These are phyloP conservation scores for Nicotiana tomentosiformis DNA, from an alignment of 257 asterid genomes.

Conservation along the genomic window DNA sequence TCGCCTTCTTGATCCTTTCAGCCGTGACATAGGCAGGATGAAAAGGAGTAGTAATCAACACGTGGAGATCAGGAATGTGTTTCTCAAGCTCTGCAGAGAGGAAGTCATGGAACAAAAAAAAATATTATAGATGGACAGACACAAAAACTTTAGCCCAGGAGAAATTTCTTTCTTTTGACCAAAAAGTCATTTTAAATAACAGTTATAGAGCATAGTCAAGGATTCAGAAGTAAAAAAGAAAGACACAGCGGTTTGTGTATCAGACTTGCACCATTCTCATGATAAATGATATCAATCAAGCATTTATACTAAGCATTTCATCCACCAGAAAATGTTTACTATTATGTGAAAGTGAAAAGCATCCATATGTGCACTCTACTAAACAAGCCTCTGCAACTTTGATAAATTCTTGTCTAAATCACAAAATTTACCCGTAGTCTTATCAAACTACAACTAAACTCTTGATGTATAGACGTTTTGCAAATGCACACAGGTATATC, in stretches of 20 bases:
- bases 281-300: background rate
- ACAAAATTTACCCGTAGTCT: background rate
- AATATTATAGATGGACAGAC: background rate
- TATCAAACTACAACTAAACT: background rate
- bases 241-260: background rate
- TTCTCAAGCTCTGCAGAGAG: constrained; percentile 80
- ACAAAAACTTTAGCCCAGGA: background rate
- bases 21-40: constrained; percentile 98
- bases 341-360: background rate
- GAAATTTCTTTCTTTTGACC: background rate
- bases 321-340: background rate
- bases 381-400: background rate
- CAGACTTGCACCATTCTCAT: background rate
- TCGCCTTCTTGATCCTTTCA: constrained; percentile 92
- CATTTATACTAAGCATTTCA: background rate
- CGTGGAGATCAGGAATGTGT: constrained; percentile 89
- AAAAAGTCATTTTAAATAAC: background rate
- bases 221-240: background rate
- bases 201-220: background rate
- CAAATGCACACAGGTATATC: background rate
- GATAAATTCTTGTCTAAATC: background rate
- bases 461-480: background rate
- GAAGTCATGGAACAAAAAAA: constrained; percentile 2
- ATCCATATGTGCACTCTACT: background rate
- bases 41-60: constrained; percentile 88